These are phyloP conservation scores for Saturnispora quitensis DNA, from an alignment of 805 yeast species.

Conservation along the genomic window DNA sequence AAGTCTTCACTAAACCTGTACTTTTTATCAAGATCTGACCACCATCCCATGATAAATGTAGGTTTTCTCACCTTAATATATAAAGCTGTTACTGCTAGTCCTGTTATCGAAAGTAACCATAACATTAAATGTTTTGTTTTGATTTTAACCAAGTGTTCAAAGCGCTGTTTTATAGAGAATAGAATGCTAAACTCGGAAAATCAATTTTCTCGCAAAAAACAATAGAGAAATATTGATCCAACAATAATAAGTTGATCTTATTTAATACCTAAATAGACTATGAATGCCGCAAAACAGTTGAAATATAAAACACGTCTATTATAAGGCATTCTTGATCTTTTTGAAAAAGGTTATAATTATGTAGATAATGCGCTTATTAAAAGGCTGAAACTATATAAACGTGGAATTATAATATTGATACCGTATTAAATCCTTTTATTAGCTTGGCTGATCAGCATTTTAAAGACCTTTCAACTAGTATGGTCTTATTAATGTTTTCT, in stretches of 20 bases:
- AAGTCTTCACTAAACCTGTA: constrained; percentile 43
- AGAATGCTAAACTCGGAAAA: background rate
- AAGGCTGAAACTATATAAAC: too few relatives aligned
- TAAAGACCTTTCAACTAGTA: too few relatives aligned
- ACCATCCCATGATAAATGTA: background rate
- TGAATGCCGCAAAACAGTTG: too few relatives aligned
- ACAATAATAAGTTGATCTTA: background rate
- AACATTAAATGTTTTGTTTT: background rate
- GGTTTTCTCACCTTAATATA: background rate
- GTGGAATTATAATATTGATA: too few relatives aligned
- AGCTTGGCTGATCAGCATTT: too few relatives aligned
- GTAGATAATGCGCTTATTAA: too few relatives aligned
- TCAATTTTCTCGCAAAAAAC: background rate
- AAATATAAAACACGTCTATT: too few relatives aligned
- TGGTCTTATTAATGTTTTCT: too few relatives aligned
- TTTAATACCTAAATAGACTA: too few relatives aligned
- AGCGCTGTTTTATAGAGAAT: background rate
- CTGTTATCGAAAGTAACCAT: background rate
- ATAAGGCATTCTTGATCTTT: too few relatives aligned
- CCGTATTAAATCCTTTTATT: too few relatives aligned
- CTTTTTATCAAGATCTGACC: constrained; percentile 30
- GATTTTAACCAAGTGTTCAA: background rate
- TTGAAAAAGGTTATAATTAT: too few relatives aligned
- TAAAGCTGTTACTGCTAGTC: background rate
- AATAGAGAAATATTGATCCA: background rate